A percentile compares a stretch with the other conserved stretches of the same genome.
Conservation (phyloP, 2,329 filamentous ascomycete genomes). For the Clarireedia homoeocarpa region DNA sequence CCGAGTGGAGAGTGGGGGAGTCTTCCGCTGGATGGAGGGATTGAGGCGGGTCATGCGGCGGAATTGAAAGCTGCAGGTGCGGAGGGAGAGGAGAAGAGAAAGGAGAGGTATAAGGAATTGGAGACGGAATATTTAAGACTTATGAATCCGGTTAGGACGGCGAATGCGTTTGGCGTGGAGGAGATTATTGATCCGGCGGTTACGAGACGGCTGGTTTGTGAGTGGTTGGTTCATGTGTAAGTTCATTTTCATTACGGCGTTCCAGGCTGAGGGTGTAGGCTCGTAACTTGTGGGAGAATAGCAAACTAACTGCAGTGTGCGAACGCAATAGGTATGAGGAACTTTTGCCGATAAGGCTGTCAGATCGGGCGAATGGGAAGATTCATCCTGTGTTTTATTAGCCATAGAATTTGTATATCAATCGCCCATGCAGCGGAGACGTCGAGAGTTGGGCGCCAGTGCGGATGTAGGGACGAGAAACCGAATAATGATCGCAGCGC, state of each 20-base stretch:
- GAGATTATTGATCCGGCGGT: slow-evolving; percentile 57
- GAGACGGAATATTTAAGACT: slow-evolving; percentile 52
- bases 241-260: background rate
- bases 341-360: slow-evolving; percentile 19
- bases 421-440: background rate
- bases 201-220: slow-evolving; percentile 46
- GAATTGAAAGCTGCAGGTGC: slow-evolving; percentile 49
- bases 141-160: slow-evolving; percentile 58
- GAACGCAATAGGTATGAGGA: slow-evolving; percentile 18
- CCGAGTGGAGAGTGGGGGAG: slow-evolving; percentile 56
- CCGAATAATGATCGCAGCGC: too few relatives aligned
- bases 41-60: slow-evolving; percentile 54
- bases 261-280: background rate
- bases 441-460: background rate
- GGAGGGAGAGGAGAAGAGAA: slow-evolving; percentile 39
- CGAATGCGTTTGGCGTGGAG: slow-evolving; percentile 55
- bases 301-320: too few relatives aligned
- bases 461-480: too few relatives aligned
- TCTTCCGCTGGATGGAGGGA: slow-evolving; percentile 54
- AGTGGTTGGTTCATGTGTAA: slow-evolving; percentile 48
- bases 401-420: background rate
- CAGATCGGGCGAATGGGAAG: slow-evolving; percentile 34
- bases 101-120: slow-evolving; percentile 45
- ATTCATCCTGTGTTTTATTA: slow-evolving; percentile 35
- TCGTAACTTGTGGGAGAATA: too few relatives aligned